A percentile compares a stretch with the other conserved stretches of the same genome.
These are phyloP conservation scores for Remersonia thermophila DNA, from an alignment of 2,329 filamentous ascomycete genomes.

Conservation along the genomic window DNA sequence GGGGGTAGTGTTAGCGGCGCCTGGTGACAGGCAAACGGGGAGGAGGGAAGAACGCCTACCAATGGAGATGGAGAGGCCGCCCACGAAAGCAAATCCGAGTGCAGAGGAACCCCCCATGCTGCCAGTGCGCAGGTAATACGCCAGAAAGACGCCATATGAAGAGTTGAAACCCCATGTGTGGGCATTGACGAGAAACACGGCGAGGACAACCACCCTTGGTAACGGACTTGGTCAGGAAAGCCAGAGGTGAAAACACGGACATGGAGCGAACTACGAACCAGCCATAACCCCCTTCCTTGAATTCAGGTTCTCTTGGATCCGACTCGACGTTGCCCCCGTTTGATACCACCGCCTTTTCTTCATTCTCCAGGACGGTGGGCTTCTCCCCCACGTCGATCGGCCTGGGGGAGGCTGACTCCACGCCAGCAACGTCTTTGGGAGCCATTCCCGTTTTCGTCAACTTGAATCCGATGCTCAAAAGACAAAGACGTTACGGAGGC, in stretches of 20 bases:
- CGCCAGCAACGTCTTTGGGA: neutral
- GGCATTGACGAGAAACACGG: constrained; percentile 46
- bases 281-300: constrained; percentile 47
- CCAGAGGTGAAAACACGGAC: neutral
- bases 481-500: too few species aligned
- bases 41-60: constrained; percentile 18
- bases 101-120: constrained; percentile 50
- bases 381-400: neutral
- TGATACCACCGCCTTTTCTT: constrained; percentile 3
- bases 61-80: constrained; percentile 52
- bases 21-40: too few species aligned
- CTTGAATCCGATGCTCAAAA: too few species aligned
- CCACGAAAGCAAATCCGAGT: constrained; percentile 67
- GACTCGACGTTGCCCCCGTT: constrained; percentile 12
- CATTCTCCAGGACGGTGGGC: neutral
- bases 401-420: constrained; percentile 8
- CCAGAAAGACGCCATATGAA: constrained; percentile 47
- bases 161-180: constrained; percentile 69
- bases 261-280: constrained; percentile 34
- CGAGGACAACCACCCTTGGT: constrained; percentile 39
- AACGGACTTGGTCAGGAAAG: neutral
- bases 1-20: neutral
- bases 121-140: constrained; percentile 43
- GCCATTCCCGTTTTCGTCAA: too few species aligned
- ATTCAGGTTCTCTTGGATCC: constrained; percentile 20